Conservation (phyloP, 345 rosid genomes). For the Sonneratia alba region DNA sequence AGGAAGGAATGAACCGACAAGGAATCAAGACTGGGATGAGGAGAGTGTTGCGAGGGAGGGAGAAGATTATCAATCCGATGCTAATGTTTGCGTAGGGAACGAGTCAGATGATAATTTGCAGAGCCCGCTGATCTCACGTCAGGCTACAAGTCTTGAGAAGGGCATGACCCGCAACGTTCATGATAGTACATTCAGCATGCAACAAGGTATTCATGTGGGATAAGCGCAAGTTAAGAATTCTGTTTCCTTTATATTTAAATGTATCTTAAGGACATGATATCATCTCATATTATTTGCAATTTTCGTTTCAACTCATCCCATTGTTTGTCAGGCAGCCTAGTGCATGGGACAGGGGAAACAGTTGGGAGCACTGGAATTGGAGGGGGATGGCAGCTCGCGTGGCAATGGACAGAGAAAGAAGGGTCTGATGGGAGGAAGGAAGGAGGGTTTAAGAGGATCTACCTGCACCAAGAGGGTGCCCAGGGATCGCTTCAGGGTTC, state of each 20-base stretch:
- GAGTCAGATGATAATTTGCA: constrained; percentile 15
- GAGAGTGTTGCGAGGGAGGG: constrained; percentile 15
- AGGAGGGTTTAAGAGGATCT: constrained; percentile 15
- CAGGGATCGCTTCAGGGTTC: constrained; percentile 15
- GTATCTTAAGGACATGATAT: neutral
- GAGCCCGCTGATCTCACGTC: constrained; percentile 20
- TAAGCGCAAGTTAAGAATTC: neutral
- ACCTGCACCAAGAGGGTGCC: constrained; percentile 15
- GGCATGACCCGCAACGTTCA: constrained; percentile 6
- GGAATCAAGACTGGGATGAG: constrained; percentile 18
- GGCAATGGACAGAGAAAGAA: constrained; percentile 16
- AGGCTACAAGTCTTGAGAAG: constrained; percentile 7
- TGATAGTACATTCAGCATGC: constrained; percentile 11
- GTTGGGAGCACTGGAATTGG: constrained; percentile 14
- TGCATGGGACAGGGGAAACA: constrained; percentile 6
- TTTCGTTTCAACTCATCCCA: neutral
- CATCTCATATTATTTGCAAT: neutral
- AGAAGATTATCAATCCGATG: constrained; percentile 15
- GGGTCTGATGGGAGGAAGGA: constrained; percentile 13
- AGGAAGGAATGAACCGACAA: constrained; percentile 6
- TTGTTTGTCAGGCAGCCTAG: constrained; percentile 8
- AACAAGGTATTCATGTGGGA: constrained; percentile 3
- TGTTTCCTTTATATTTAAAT: neutral
- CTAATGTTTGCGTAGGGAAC: neutral
- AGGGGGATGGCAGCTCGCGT: constrained; percentile 19